Evolutionary conservation across 345 rosid species (phyloP).

Genomic region (Brassica incana): DNA sequence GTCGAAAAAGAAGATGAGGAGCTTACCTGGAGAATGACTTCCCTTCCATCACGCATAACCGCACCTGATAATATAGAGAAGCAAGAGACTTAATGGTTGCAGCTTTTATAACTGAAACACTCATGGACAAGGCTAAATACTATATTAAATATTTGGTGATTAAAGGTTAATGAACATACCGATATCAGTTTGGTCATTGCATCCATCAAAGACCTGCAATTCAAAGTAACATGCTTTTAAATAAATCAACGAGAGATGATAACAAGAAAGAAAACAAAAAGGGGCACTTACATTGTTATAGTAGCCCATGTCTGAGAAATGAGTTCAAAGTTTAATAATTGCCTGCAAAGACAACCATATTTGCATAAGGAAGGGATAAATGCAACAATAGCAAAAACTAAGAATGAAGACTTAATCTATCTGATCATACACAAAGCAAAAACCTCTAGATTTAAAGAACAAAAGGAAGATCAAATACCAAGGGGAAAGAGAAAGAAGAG

Average conservation of each 20-base stretch:
- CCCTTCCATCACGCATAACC: conserved; percentile 62
- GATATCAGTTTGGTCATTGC: conserved; percentile 53
- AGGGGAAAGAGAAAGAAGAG: background rate
- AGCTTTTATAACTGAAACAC: conserved; percentile 4
- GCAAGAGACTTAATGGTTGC: background rate
- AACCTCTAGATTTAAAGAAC: background rate
- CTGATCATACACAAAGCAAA: background rate
- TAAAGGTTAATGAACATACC: conserved; percentile 44
- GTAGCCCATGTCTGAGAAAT: conserved; percentile 32
- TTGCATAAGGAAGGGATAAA: background rate
- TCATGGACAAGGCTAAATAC: conserved; percentile 3
- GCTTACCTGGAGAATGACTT: conserved; percentile 75
- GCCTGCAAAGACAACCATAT: conserved; percentile 10
- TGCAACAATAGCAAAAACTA: background rate
- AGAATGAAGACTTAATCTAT: background rate
- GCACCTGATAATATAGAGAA: conserved; percentile 49
- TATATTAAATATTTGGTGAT: background rate
- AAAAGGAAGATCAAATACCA: conserved; percentile 11
- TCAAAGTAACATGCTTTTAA: background rate
- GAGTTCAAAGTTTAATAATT: background rate
- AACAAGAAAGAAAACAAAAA: background rate
- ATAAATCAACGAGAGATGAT: conserved; percentile 4
- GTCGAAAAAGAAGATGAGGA: too few relatives aligned
- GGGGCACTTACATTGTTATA: conserved; percentile 25
- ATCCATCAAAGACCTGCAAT: conserved; percentile 53